Conservation (phyloP, 345 rosid species). For the Pseudoturritis turrita region DNA sequence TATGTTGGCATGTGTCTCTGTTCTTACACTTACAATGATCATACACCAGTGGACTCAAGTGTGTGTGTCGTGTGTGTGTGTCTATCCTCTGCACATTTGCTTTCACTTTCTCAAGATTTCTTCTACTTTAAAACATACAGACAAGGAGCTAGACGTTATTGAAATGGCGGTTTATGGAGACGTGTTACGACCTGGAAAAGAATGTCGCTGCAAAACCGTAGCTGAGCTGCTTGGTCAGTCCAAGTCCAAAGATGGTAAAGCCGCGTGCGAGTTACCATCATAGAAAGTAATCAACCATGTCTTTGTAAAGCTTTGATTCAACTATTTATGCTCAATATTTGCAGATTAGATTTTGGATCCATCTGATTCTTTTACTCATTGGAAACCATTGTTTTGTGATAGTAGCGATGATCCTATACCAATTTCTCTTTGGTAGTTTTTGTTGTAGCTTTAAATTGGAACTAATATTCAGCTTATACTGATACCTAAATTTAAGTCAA, state of each 20-base stretch:
- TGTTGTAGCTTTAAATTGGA: neutral
- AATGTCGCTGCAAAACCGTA: conserved; percentile 83
- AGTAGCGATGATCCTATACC: neutral
- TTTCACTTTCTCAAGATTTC: neutral
- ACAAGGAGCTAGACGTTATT: conserved; percentile 85
- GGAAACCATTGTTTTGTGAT: conserved; percentile 3
- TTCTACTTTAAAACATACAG: conserved; percentile 34
- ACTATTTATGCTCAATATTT: neutral
- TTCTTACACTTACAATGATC: conserved; percentile 1
- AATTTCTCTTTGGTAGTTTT: neutral
- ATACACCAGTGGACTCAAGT: neutral
- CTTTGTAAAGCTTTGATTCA: conserved; percentile 9
- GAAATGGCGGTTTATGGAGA: conserved; percentile 99
- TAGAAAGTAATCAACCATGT: conserved; percentile 9
- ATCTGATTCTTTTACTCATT: neutral
- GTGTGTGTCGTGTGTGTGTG: neutral
- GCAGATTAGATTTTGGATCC: neutral
- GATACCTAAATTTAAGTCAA: neutral
- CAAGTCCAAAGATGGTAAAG: conserved; percentile 64
- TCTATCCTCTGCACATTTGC: neutral
- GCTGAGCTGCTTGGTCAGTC: conserved; percentile 76
- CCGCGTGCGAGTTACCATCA: conserved; percentile 72
- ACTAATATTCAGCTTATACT: neutral
- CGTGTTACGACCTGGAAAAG: conserved; percentile 80
- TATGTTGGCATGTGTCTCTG: neutral